phyloP scores from a whole-genome alignment of 1,139 yeast species.

The Kodamaea ohmeri region DNA sequence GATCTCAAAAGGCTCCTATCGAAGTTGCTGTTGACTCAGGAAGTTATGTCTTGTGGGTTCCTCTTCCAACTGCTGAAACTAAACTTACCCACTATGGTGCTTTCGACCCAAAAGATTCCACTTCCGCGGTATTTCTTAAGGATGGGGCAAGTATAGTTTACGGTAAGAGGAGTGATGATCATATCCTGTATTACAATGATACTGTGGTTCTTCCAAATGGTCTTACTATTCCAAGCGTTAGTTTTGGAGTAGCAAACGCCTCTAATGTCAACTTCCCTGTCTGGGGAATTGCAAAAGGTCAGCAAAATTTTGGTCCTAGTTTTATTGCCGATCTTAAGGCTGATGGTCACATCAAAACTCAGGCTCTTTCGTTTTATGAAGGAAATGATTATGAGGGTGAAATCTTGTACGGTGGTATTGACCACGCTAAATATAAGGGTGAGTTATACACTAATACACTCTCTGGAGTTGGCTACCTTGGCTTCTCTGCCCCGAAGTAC shows the following conservation, averaged over 20 bases:
- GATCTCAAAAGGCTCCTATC: slow-evolving; percentile 36
- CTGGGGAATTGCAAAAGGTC: slow-evolving; percentile 39
- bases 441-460: slow-evolving; percentile 21
- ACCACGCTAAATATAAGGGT: slow-evolving; percentile 51
- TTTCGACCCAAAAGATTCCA: neutral
- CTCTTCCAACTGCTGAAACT: slow-evolving; percentile 6
- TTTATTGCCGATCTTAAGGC: slow-evolving; percentile 22
- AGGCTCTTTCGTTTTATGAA: slow-evolving; percentile 42
- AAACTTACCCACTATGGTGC: neutral
- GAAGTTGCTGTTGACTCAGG: slow-evolving; percentile 56
- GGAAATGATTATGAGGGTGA: slow-evolving; percentile 43
- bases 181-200: neutral
- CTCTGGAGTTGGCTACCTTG: neutral
- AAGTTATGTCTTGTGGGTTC: slow-evolving; percentile 65
- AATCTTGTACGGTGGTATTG: slow-evolving; percentile 58
- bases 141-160: slow-evolving; percentile 20
- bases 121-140: slow-evolving; percentile 15
- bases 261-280: slow-evolving; percentile 59
- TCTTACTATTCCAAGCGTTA: slow-evolving; percentile 28
- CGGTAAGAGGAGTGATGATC: neutral
- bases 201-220: neutral
- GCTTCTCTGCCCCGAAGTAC: neutral
- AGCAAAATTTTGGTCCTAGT: slow-evolving; percentile 16
- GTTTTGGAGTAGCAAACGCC: slow-evolving; percentile 55
- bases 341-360: slow-evolving; percentile 24